Evolutionary conservation across 2,329 filamentous ascomycete species (phyloP).

Genomic region (Aspergillus sp.): DNA sequence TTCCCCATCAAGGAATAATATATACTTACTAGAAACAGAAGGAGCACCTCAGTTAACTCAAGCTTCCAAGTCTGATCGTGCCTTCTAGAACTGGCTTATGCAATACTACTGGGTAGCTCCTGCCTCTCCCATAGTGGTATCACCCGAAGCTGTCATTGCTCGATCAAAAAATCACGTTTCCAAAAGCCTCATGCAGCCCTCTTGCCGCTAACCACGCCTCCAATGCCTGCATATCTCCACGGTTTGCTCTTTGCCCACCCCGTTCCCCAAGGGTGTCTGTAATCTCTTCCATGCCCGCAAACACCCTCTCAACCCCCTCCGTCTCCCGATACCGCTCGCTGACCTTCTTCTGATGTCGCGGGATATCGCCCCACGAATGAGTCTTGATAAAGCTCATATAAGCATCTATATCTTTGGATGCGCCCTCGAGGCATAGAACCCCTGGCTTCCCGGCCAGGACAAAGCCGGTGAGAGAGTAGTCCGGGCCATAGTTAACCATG

Average conservation of each 20-base stretch:
- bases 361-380: slow-evolving; percentile 63
- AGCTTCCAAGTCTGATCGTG: too few species aligned
- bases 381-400: slow-evolving; percentile 66
- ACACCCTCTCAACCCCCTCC: slow-evolving; percentile 42
- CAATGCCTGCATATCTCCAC: slow-evolving; percentile 36
- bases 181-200: slow-evolving; percentile 32
- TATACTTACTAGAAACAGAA: too few species aligned
- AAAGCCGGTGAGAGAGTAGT: slow-evolving; percentile 58
- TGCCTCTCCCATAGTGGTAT: too few species aligned
- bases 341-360: slow-evolving; percentile 62
- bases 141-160: too few species aligned
- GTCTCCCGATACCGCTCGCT: slow-evolving; percentile 49
- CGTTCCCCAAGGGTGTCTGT: slow-evolving; percentile 33
- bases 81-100: too few species aligned
- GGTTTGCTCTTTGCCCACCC: slow-evolving; percentile 33
- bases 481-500: slow-evolving; percentile 54
- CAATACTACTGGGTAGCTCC: neutral
- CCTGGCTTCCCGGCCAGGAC: slow-evolving; percentile 62
- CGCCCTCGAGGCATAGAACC: slow-evolving; percentile 36
- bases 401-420: slow-evolving; percentile 50
- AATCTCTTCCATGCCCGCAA: slow-evolving; percentile 33
- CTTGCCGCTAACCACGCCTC: slow-evolving; percentile 28
- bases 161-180: slow-evolving; percentile 31
- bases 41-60: too few species aligned
- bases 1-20: too few species aligned